Conservation (phyloP, 1,139 yeast species). For the Debaryomyces fabryi region DNA sequence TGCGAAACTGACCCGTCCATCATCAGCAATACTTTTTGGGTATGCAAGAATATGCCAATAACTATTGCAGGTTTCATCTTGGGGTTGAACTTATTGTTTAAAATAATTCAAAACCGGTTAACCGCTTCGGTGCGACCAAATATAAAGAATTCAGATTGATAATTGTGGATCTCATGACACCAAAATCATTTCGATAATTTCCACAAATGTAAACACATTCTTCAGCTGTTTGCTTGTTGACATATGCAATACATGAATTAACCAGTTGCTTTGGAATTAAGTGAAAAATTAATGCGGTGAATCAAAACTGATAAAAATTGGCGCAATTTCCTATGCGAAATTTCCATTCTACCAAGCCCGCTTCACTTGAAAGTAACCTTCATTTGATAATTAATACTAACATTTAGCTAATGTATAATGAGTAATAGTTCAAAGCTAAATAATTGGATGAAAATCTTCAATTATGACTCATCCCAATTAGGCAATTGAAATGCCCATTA, state of each 20-base stretch:
- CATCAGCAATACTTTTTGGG: background rate
- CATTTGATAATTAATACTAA: background rate
- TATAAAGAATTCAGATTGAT: background rate
- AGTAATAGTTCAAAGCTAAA: background rate
- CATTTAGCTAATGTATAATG: background rate
- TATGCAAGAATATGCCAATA: background rate
- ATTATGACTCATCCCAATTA: slow-evolving; percentile 40
- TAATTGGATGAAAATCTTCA: slow-evolving; percentile 2
- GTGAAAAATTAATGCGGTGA: background rate
- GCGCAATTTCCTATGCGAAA: background rate
- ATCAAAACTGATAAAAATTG: background rate
- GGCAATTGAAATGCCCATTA: slow-evolving; percentile 32
- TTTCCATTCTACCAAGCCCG: background rate
- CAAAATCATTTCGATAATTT: background rate
- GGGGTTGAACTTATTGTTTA: background rate
- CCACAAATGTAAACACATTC: background rate
- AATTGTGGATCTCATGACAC: background rate
- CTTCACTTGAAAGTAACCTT: background rate
- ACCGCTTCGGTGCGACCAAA: background rate
- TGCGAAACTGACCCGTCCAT: background rate
- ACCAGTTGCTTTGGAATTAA: background rate
- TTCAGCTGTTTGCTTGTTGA: too few relatives aligned
- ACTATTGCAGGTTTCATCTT: background rate
- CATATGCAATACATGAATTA: background rate
- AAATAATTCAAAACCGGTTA: background rate